A percentile compares a stretch with the other conserved stretches of the same genome.
phyloP scores from a whole-genome alignment of 2,329 filamentous ascomycete genomes.

The Corynespora cassiicola region DNA sequence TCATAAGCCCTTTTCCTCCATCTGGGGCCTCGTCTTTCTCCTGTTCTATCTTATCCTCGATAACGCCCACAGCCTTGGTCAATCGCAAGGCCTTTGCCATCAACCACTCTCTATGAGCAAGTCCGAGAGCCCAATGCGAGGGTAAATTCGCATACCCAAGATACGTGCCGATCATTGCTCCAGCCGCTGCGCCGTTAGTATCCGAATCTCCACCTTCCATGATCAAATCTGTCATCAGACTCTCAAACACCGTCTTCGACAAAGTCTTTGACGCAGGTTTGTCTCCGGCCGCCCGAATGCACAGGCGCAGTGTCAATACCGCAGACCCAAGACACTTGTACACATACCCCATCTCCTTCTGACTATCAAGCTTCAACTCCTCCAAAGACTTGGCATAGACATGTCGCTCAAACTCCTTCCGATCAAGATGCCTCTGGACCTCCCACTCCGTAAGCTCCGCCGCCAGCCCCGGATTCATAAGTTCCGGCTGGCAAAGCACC shows the following conservation, averaged over 20 bases:
- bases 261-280: no score
- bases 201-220: slow-evolving; percentile 63
- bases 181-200: slow-evolving; percentile 62
- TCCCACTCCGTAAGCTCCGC: slow-evolving; percentile 30
- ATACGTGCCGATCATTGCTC: slow-evolving; percentile 57
- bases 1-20: slow-evolving; percentile 50
- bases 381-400: slow-evolving; percentile 45
- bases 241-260: slow-evolving; percentile 48
- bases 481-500: slow-evolving; percentile 38
- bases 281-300: slow-evolving; percentile 43
- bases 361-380: slow-evolving; percentile 54
- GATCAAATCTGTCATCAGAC: slow-evolving; percentile 56
- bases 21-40: slow-evolving; percentile 49
- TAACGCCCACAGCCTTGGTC: slow-evolving; percentile 47
- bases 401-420: slow-evolving; percentile 52
- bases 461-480: slow-evolving; percentile 29
- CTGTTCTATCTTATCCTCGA: slow-evolving; percentile 36
- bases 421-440: slow-evolving; percentile 40
- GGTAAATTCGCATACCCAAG: slow-evolving; percentile 57
- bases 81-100: slow-evolving; percentile 52
- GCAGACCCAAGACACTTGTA: slow-evolving; percentile 61
- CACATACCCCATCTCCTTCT: slow-evolving; percentile 58
- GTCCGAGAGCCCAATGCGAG: slow-evolving; percentile 57
- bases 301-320: slow-evolving; percentile 52
- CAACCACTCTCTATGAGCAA: slow-evolving; percentile 55